Evolutionary conservation across 2,329 filamentous ascomycete genomes (phyloP).

Genomic region (Didymella exigua): DNA sequence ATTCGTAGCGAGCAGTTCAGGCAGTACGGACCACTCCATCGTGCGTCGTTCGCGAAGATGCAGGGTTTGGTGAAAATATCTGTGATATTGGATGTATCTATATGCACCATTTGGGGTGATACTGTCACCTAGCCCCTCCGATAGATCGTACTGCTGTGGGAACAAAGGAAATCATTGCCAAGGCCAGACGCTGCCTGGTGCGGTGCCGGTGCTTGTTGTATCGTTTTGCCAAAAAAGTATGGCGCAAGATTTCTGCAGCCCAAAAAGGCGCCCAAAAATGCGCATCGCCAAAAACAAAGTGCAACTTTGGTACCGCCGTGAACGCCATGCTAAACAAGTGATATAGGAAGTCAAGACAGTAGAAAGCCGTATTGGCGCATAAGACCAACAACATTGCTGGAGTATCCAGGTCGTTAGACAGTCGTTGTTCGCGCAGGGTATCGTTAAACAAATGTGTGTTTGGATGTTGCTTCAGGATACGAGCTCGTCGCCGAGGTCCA

Average conservation of each 20-base stretch:
- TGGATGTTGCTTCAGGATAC: slow-evolving; percentile 50
- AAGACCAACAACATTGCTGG: slow-evolving; percentile 7
- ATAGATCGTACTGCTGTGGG: background rate
- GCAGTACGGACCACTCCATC: background rate
- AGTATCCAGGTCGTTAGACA: slow-evolving; percentile 15
- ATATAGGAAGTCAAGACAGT: slow-evolving; percentile 1
- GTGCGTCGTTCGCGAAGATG: background rate
- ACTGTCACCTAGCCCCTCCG: background rate
- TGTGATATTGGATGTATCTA: slow-evolving; percentile 15
- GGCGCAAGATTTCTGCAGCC: background rate
- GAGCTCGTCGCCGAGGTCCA: slow-evolving; percentile 71
- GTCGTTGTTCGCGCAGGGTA: slow-evolving; percentile 7
- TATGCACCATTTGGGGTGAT: slow-evolving; percentile 2
- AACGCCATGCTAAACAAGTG: slow-evolving; percentile 17
- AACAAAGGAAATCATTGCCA: slow-evolving; percentile 22
- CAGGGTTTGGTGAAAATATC: slow-evolving; percentile 7
- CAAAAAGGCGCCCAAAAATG: background rate
- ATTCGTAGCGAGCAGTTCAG: background rate
- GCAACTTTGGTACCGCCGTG: slow-evolving; percentile 7
- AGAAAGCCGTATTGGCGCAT: slow-evolving; percentile 1
- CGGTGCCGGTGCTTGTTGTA: slow-evolving; percentile 25
- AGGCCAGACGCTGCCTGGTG: slow-evolving; percentile 24
- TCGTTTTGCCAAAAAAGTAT: slow-evolving; percentile 21
- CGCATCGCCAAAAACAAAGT: background rate
- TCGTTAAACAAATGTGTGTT: slow-evolving; percentile 3